Evolutionary conservation across 2,329 filamentous ascomycete genomes (phyloP).

Genomic region (Aspergillus intermedius): DNA sequence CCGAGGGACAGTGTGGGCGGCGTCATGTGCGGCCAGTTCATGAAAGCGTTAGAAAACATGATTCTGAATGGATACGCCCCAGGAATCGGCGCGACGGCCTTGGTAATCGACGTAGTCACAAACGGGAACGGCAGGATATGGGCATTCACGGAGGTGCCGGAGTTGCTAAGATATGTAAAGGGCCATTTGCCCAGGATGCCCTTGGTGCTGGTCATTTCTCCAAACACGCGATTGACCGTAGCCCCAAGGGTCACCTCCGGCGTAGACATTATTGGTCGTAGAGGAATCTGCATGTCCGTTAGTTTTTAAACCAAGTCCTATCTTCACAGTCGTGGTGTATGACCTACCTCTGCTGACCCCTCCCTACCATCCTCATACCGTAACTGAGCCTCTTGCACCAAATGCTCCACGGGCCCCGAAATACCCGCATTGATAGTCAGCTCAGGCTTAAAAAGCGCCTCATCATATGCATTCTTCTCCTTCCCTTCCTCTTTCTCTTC

Average conservation of each 20-base stretch:
- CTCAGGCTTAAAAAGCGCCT: constrained; percentile 12
- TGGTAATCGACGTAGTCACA: constrained; percentile 23
- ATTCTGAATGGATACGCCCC: constrained; percentile 30
- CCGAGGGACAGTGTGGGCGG: constrained; percentile 28
- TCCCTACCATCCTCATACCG: constrained; percentile 19
- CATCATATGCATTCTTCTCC: constrained; percentile 7
- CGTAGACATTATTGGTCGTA: constrained; percentile 22
- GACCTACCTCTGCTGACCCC: constrained; percentile 21
- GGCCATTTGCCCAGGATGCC: constrained; percentile 22
- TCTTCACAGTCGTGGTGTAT: background rate
- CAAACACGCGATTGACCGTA: constrained; percentile 23
- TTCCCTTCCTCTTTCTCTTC: constrained; percentile 8
- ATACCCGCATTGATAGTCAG: constrained; percentile 29
- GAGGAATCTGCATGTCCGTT: constrained; percentile 20
- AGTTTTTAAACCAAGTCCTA: constrained; percentile 1
- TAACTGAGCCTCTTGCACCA: constrained; percentile 17
- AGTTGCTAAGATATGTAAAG: constrained; percentile 27
- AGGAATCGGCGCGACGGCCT: constrained; percentile 24
- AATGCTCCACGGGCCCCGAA: constrained; percentile 22
- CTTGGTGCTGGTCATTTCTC: constrained; percentile 19
- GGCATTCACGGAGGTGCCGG: constrained; percentile 21
- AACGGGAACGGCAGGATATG: constrained; percentile 26
- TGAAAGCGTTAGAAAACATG: constrained; percentile 22
- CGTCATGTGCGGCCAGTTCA: constrained; percentile 18
- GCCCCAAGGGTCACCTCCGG: constrained; percentile 28